These are phyloP conservation scores for Boletus vermiculosoides DNA, from an alignment of 768 basidiomycete genomes.

Conservation along the genomic window DNA sequence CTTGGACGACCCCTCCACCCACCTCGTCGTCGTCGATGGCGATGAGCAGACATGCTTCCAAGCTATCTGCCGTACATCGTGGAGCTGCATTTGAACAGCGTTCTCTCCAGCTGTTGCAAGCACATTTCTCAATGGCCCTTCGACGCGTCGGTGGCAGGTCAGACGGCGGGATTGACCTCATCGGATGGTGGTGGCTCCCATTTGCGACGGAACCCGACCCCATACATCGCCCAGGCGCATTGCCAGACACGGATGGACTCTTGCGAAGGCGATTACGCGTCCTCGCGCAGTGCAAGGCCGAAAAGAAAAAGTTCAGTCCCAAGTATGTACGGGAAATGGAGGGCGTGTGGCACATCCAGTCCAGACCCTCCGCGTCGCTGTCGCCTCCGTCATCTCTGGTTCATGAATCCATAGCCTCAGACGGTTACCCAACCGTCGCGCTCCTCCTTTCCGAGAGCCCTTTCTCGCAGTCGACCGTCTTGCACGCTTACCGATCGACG, in stretches of 20 bases:
- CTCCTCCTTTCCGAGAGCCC: slow-evolving; percentile 78
- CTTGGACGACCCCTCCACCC: slow-evolving; percentile 7
- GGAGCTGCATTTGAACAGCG: slow-evolving; percentile 77
- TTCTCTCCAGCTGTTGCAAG: slow-evolving; percentile 57
- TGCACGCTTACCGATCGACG: slow-evolving; percentile 69
- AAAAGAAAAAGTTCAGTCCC: slow-evolving; percentile 76
- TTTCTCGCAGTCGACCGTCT: slow-evolving; percentile 69
- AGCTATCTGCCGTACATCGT: slow-evolving; percentile 56
- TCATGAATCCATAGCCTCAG: background rate
- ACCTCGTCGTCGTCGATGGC: background rate
- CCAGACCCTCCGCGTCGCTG: background rate
- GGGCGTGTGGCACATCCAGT: slow-evolving; percentile 63
- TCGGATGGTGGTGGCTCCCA: slow-evolving; percentile 95
- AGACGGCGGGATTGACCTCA: slow-evolving; percentile 88
- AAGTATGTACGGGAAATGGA: slow-evolving; percentile 86
- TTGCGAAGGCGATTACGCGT: slow-evolving; percentile 62
- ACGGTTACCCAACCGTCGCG: slow-evolving; percentile 45
- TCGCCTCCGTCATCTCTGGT: background rate
- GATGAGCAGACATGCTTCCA: background rate
- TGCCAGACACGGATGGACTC: slow-evolving; percentile 16
- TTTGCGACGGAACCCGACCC: background rate
- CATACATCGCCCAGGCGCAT: background rate
- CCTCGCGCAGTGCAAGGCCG: slow-evolving; percentile 89
- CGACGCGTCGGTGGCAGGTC: slow-evolving; percentile 76
- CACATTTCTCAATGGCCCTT: slow-evolving; percentile 76